Evolutionary conservation across 345 rosid species (phyloP), one percentile per base, ranked within the genome.

Genomic region (Boechera retrofracta): DNA sequence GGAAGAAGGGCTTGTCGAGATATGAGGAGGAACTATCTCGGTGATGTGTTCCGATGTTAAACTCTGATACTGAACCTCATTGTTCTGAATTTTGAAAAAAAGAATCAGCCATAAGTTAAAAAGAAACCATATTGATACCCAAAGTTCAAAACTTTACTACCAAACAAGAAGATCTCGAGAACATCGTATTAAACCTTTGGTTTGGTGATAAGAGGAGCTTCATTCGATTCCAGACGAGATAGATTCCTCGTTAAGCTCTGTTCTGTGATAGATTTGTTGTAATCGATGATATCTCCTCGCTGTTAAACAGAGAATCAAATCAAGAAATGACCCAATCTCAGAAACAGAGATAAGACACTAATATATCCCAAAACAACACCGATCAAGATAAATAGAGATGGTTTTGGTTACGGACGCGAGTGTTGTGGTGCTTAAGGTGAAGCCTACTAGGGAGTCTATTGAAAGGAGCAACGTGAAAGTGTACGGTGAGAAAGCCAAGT

Each of bases 391-490:
- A 26, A 44, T 5, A 39, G 35, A 69, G 42, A 69, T 21, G 29
- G 51, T 47, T 59, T 64, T n/a, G 33, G 61, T 56, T 59, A 76
- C 67, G 38, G 11, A 80, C 85, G 36, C 65, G 87, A 79, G 83
- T 58, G 71, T n/a, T 18, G 55, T 54, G 38, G 15, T 81, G 56
- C 16, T 86, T 86, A 36, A 86, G 89, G 69, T 84, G 67, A 47
- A 85, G 74, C 75, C 64, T 85, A 38, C 64, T 85, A 38, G 86
- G 73, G 69, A 83, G 73, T 51, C 45, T 81, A 18, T 83, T 67
- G 26, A 83, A 76, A 87, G 92, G 88, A 71, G 91, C 78, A 24
- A 86, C 79, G 75, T 81, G 88, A 15, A 85, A 71, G 87, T 89
- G 87, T 7, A 88, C 81, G 11, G 87, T 83, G 67, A 88, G 75